Base-by-base conservation (phyloP, 345 rosid species). In the Trapa bicornis region DNA sequence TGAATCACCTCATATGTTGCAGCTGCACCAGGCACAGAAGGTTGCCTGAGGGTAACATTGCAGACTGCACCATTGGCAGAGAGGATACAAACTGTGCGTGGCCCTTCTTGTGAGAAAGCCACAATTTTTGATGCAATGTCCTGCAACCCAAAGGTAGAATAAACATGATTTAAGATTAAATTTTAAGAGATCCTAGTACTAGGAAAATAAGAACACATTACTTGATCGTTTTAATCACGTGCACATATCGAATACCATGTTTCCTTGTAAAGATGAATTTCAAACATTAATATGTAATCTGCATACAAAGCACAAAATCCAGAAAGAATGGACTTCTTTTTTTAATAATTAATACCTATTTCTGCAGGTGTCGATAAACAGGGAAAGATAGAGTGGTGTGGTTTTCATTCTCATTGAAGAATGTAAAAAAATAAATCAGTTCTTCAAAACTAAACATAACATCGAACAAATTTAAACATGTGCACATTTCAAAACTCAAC, bases 41-140 rank as follows among this genome's bases (percentile, higher is more conserved):
- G 83, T 70, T 86, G 89, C 68, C 83, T 82, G 61, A 93, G 87
- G 32, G 88, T 86, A 61, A 83, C 92, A 68, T 79, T 80, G 79
- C 80, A 74, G 66, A 94, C 77, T 41, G 96, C 88, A 62, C 99
- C 99, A 84, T 74, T 84, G 66, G 95, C 97, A 61, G 99, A 89
- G 67, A 94, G 89, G 75, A 94, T 84, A 78, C 91, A 87, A 58
- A 94, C 73, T 17, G 88, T 81, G 47, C 95, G 73, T 48, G 97
- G 95, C 58, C 95, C 96, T 81, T 94, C 87, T 78, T 81, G 83
- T 11, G 96, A 77, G 67, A 94, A 89, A 8, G 88, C 84, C 73
- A 76, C 73, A 42, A 94, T 74, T 82, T 89, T 89, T 17, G 92
- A 69, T 47, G 83, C 84, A 69, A 94, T 79, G 61, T 94, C 97